phyloP scores from a whole-genome alignment of 768 basidiomycete species.

The Naganishia onofrii region DNA sequence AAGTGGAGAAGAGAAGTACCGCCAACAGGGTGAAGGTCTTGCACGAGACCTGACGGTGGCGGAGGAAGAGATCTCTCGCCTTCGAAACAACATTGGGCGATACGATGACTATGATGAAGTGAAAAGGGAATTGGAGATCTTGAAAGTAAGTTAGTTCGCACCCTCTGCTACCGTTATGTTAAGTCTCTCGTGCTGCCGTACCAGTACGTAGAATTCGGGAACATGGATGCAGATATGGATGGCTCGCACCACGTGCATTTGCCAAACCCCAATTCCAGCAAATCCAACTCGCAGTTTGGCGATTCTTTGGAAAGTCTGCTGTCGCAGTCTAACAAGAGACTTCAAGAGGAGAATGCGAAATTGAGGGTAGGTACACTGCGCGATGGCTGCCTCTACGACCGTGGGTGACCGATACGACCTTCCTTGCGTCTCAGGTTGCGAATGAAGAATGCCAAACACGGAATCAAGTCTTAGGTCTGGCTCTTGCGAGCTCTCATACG shows the following conservation, averaged over 20 bases:
- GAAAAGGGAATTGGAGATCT: conserved; percentile 94
- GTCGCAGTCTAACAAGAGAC: conserved; percentile 86
- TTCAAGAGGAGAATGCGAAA: conserved; percentile 87
- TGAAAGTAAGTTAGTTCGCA: conserved; percentile 68
- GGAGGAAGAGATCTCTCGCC: background rate
- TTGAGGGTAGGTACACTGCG: conserved; percentile 63
- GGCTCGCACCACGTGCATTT: conserved; percentile 58
- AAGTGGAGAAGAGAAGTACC: conserved; percentile 55
- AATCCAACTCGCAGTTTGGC: conserved; percentile 69
- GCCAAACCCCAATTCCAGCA: conserved; percentile 85
- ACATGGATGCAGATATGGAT: conserved; percentile 70
- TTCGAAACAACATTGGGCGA: conserved; percentile 63
- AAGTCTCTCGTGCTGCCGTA: background rate
- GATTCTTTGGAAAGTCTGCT: conserved; percentile 86
- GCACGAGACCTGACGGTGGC: background rate
- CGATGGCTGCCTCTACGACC: background rate
- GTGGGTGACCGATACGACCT: conserved; percentile 39
- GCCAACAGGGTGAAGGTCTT: background rate
- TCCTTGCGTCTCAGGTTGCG: background rate
- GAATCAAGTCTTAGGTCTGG: background rate
- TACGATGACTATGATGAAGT: conserved; percentile 92
- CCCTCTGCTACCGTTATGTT: background rate
- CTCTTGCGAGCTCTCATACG: conserved; percentile 53
- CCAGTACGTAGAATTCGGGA: conserved; percentile 94
- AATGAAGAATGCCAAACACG: conserved; percentile 15